These are phyloP conservation scores for Pichia scutulata DNA, from an alignment of 805 yeast species.

Conservation along the genomic window DNA sequence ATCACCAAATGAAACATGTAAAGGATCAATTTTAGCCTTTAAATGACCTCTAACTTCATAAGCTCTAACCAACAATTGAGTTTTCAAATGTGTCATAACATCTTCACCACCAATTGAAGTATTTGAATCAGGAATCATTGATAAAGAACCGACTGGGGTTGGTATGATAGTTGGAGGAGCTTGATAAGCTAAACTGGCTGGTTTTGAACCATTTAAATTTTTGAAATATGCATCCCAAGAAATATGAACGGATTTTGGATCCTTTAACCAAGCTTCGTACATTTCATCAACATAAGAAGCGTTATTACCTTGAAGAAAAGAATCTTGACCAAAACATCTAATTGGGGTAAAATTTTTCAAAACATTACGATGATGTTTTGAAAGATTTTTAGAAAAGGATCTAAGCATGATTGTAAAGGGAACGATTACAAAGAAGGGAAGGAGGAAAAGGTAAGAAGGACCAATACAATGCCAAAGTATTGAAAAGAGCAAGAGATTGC, in stretches of 20 bases:
- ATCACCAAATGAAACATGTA: conserved; percentile 81
- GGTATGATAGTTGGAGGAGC: conserved; percentile 93
- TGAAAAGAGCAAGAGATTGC: not conserved
- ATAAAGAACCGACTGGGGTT: conserved; percentile 68
- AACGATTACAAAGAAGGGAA: not conserved
- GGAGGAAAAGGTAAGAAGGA: not conserved
- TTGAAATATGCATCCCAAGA: conserved; percentile 97
- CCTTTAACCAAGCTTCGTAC: conserved; percentile 91
- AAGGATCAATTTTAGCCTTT: conserved; percentile 93
- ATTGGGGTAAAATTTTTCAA: conserved; percentile 9
- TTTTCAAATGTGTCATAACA: conserved; percentile 83
- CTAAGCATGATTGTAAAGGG: conserved; percentile 20
- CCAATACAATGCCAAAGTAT: not conserved
- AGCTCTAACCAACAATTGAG: conserved; percentile 93
- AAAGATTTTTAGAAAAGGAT: conserved; percentile 19
- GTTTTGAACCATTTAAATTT: conserved; percentile 63
- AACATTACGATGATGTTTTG: conserved; percentile 21
- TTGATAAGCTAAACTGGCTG: conserved; percentile 68
- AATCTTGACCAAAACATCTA: conserved; percentile 46
- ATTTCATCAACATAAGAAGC: conserved; percentile 95
- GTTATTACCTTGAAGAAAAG: conserved; percentile 74
- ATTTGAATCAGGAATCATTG: conserved; percentile 46
- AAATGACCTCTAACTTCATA: conserved; percentile 98
- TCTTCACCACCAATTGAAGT: conserved; percentile 46
- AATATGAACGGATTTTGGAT: conserved; percentile 84